Base-by-base conservation (phyloP, 2,329 filamentous ascomycete genomes). In the Aspergillus jensenii region DNA sequence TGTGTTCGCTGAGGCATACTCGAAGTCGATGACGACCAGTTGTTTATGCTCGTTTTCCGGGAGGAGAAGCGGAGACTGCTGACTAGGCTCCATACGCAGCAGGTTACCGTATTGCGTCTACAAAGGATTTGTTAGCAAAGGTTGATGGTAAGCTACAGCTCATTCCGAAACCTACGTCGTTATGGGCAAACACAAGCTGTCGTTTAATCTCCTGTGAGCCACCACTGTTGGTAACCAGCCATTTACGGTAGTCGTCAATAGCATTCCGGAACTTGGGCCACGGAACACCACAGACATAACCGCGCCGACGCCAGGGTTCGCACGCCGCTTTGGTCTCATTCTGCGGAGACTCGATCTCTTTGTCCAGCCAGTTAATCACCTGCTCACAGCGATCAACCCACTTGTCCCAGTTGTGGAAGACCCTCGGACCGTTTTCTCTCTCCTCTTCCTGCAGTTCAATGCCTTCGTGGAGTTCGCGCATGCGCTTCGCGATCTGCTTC, bases 71-170 rank as follows among this genome's bases (percentile, higher is more conserved):
- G 93, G 95, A 0, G 93, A 97, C 66, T 92, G 88, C 49, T 81
- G 82, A 40, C 79, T 78, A 2, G 85, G 85, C 64, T 91, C 84
- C 73, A 88, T 79, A 39, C 93, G 91, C 50, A 99, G 86, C 62
- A 99, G 95, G 71, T 99, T 99, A 63, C 95, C 95, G 69, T 99
- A 98, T 87, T 99, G 95, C 4, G 95, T 96, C 91, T 96, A 54
- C 51, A 53, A 27, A 8, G 1, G 60, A 11, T 9, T 12, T 35
- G 47, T 68, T 45, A 73, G 67, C 53, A 58, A 58, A 12, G n/a
- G 27, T 19, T 12, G 12, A 12, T 31, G 6, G 17, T 51, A 11
- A 5, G 6, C 27, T 45, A 46, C 19, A 44, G 47, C 56, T 40
- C 43, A 17, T 23, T 6, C 45, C 25, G 8, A 76, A 17, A 64